A percentile compares a stretch with the other conserved stretches of the same genome.
Evolutionary conservation across 2,329 filamentous ascomycete species (phyloP).

Genomic region (Venturia aucupariae): DNA sequence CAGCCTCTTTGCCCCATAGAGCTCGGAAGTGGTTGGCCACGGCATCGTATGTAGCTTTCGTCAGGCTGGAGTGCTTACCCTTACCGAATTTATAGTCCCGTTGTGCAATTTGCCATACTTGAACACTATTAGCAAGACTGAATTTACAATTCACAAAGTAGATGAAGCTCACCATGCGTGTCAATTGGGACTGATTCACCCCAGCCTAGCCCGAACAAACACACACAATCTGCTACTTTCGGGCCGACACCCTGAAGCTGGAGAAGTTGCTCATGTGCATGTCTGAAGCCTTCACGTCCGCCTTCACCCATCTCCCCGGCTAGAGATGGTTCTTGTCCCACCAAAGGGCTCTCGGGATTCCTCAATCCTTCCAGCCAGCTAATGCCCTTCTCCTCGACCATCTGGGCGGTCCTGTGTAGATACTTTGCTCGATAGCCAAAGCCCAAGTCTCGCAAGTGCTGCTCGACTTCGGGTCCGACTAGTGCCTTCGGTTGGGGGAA

Average conservation of each 20-base stretch:
- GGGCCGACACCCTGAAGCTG: conserved; percentile 81
- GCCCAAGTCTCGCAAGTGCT: conserved; percentile 68
- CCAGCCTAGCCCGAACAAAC: conserved; percentile 93
- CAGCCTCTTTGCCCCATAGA: conserved; percentile 87
- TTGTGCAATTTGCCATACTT: conserved; percentile 94
- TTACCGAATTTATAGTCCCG: conserved; percentile 89
- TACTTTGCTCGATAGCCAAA: conserved; percentile 96
- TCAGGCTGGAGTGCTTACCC: conserved; percentile 74
- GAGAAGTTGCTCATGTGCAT: conserved; percentile 72
- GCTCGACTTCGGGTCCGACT: conserved; percentile 65
- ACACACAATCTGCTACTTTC: conserved; percentile 95
- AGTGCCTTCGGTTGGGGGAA: conserved; percentile 72
- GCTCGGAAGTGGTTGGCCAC: conserved; percentile 82
- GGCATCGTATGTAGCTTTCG: conserved; percentile 78
- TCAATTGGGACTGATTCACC: conserved; percentile 91
- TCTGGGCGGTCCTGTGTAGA: conserved; percentile 73
- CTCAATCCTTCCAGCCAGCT: conserved; percentile 70
- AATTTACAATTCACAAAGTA: background rate
- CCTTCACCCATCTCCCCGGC: conserved; percentile 42
- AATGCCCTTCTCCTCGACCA: conserved; percentile 54
- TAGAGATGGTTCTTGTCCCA: conserved; percentile 36
- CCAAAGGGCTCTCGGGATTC: conserved; percentile 63
- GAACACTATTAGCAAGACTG: conserved; percentile 4
- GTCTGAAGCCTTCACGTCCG: conserved; percentile 58
- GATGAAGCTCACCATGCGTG: conserved; percentile 57